These are phyloP conservation scores for Clarireedia paspali DNA, from an alignment of 2,329 filamentous ascomycete genomes.

Conservation along the genomic window DNA sequence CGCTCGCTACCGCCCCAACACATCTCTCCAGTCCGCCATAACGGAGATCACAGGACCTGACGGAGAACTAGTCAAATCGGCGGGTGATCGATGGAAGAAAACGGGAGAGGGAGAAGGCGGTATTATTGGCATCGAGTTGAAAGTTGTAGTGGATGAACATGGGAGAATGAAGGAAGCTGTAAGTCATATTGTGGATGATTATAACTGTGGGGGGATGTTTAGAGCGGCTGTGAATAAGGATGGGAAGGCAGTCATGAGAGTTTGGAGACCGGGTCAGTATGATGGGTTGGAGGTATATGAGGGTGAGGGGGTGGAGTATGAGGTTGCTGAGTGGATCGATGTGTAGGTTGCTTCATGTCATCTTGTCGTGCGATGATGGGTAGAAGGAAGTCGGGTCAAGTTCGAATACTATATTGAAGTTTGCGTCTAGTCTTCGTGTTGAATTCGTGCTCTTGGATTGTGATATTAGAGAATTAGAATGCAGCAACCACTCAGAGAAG, in stretches of 20 bases:
- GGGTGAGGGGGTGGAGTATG: constrained; percentile 27
- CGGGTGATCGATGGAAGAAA: constrained; percentile 62
- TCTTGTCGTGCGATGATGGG: not conserved
- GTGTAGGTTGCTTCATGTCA: not conserved
- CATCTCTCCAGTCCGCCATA: constrained; percentile 49
- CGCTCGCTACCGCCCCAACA: constrained; percentile 48
- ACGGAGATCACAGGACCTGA: constrained; percentile 58
- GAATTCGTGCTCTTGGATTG: too few relatives aligned
- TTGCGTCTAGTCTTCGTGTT: too few relatives aligned
- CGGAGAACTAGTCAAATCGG: constrained; percentile 68
- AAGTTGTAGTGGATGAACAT: constrained; percentile 38
- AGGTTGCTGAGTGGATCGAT: constrained; percentile 22
- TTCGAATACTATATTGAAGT: too few relatives aligned
- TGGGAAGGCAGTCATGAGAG: constrained; percentile 48
- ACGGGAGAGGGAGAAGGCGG: constrained; percentile 78
- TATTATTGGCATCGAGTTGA: constrained; percentile 71
- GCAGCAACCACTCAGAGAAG: too few relatives aligned
- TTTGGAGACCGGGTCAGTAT: constrained; percentile 38
- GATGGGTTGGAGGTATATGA: constrained; percentile 26
- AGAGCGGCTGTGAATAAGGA: constrained; percentile 65
- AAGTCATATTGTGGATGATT: constrained; percentile 61
- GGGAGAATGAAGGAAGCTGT: constrained; percentile 32
- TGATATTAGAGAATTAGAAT: too few relatives aligned
- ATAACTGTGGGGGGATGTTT: constrained; percentile 85
- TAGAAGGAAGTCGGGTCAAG: too few relatives aligned